Percentiles rank a stretch among this genome's conserved stretches.
These are phyloP conservation scores for Mortierella sp. DNA, from an alignment of 371 early-diverging fungal species.

Conservation along the genomic window DNA sequence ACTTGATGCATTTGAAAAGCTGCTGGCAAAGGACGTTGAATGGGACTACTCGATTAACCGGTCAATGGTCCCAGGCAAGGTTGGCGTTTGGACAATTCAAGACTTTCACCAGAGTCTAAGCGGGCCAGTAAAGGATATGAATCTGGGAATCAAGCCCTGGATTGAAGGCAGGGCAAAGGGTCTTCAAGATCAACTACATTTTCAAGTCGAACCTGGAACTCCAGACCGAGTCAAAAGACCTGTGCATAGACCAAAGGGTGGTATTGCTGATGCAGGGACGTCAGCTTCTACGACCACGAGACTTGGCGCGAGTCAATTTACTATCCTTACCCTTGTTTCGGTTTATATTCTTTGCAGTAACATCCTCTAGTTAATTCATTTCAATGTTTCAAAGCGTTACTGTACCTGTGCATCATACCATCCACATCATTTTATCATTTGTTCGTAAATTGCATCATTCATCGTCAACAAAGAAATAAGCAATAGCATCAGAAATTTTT, in stretches of 20 bases:
- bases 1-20: constrained; percentile 57
- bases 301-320: no score
- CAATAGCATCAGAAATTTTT: background rate
- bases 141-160: constrained; percentile 43
- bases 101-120: constrained; percentile 60
- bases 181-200: constrained; percentile 23
- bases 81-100: constrained; percentile 53
- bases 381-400: no score
- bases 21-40: constrained; percentile 63
- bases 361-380: no score
- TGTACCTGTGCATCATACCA: no score
- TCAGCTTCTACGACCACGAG: no score
- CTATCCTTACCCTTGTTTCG: no score
- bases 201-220: constrained; percentile 33
- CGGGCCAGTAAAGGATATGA: constrained; percentile 42
- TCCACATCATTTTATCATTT: background rate
- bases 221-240: constrained; percentile 23
- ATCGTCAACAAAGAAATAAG: no score
- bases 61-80: constrained; percentile 58
- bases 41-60: constrained; percentile 62
- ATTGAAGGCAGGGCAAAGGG: constrained; percentile 15
- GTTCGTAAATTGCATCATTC: no score
- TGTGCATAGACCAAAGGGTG: no score
- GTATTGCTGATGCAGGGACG: no score
- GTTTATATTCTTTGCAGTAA: no score